Base-by-base conservation (phyloP, 257 asterid species). In the Solanum pinnatisectum region DNA sequence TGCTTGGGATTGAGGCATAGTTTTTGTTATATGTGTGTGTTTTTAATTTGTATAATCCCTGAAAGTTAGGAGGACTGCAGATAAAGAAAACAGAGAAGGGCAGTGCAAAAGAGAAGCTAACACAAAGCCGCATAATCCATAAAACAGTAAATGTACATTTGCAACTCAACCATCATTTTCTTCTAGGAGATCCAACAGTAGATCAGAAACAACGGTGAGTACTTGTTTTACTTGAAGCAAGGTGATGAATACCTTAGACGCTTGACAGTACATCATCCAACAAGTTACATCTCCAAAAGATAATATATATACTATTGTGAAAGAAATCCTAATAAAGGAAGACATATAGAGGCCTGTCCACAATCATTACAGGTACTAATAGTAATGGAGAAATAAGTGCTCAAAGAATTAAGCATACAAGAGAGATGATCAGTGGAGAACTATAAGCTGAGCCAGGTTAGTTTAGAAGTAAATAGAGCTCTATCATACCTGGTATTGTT, bases 401-500 rank as follows among this genome's bases (percentile, higher is more conserved):
- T 46, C 42, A 44, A 18, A 9, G 32, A 8, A 81, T 46, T 79
- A 81, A 27, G 16, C 85, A 81, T 81, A 18, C 68, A 81, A 81
- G 27, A 81, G 25, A 81, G n/a, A 25, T 42, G 84, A 79, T 40
- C 84, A 79, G 37, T 14, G 65, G 33, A 42, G 84, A 59, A 4
- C 36, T 77, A 23, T 76, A 35, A 42, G 25, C 63, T 44, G 37
- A 79, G 25, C 84, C 63, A n/a, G 25, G 65, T 9, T 27, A 16
- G 52, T 25, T 27, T 15, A 4, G 6, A 44, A 82, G 85, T 44
- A 46, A 60, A 49, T 65, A 22, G 46, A 49, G 71, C 72, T 79
- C 60, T 81, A 83, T 36, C n/a, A 33, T 82, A 97, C 99, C 99
- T 90, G 99, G 99, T 89, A 97, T 93, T 67, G 92, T 87, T 87